A percentile compares a stretch with the other conserved stretches of the same genome.
These are phyloP conservation scores for Pseudonitzschia delicatissima DNA, from an alignment of 108 stramenopile species.

Conservation along the genomic window DNA sequence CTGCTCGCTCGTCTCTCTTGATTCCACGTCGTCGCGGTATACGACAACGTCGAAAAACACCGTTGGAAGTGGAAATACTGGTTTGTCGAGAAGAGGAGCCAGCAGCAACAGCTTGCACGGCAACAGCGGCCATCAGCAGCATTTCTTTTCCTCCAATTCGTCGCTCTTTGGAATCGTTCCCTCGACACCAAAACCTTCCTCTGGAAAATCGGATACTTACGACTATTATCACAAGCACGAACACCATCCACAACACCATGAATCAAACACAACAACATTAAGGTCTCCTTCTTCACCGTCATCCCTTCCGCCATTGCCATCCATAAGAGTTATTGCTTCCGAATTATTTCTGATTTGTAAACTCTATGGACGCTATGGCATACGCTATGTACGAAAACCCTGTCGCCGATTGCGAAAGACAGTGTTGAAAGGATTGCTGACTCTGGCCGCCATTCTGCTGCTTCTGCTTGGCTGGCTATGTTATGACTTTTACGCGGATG, in stretches of 20 bases:
- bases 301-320: constrained; percentile 6
- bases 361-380: not conserved
- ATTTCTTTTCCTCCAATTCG: not conserved
- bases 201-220: too few species aligned
- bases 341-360: constrained; percentile 9
- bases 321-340: constrained; percentile 1
- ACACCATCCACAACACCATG: not conserved
- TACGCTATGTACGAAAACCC: constrained; percentile 4
- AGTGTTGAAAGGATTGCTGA: not conserved
- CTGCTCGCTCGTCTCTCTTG: constrained; percentile 1
- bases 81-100: not conserved
- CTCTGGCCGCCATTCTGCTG: not conserved
- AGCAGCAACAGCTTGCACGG: not conserved
- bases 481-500: constrained; percentile 22
- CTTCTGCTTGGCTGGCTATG: not conserved
- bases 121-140: not conserved
- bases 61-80: not conserved
- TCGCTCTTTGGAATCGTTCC: constrained; percentile 10
- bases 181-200: not conserved
- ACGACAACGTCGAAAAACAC: constrained; percentile 1
- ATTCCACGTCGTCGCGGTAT: too few species aligned
- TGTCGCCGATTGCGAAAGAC: constrained; percentile 7
- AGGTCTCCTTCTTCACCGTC: not conserved
- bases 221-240: not conserved
- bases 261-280: not conserved